These are phyloP conservation scores for Coniferiporia sulphurascens DNA, from an alignment of 1,284 basidiomycete genomes.

Conservation along the genomic window DNA sequence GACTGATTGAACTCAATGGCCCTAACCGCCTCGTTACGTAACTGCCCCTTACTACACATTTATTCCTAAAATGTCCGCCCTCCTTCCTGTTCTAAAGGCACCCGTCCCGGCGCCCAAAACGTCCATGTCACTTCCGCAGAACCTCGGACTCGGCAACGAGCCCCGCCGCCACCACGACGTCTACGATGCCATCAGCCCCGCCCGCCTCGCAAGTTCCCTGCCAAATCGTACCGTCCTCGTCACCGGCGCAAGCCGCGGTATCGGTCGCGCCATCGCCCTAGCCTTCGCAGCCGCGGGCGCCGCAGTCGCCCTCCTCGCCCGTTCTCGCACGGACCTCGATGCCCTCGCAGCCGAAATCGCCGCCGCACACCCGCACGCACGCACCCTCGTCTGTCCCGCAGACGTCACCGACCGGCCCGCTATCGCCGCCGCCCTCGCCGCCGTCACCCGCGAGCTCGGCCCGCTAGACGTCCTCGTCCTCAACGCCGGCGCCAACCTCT, in stretches of 20 bases:
- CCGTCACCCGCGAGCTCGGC: neutral
- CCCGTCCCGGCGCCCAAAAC: too few relatives aligned
- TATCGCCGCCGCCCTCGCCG: neutral
- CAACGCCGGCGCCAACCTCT: neutral
- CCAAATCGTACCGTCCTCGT: neutral
- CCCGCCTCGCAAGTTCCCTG: neutral
- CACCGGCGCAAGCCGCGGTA: constrained; percentile 8
- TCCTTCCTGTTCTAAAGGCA: neutral
- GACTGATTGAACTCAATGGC: constrained; percentile 17
- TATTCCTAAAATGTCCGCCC: neutral
- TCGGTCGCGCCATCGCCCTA: constrained; percentile 5
- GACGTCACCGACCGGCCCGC: constrained; percentile 1
- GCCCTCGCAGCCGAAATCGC: constrained; percentile 1
- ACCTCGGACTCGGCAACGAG: neutral
- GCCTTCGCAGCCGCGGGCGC: constrained; percentile 3
- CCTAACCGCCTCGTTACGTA: neutral
- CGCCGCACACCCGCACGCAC: neutral
- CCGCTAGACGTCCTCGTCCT: constrained; percentile 1
- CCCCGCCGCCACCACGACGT: neutral
- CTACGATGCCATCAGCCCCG: constrained; percentile 6
- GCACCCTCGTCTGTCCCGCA: constrained; percentile 2
- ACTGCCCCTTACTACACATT: too few relatives aligned
- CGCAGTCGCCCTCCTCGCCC: constrained; percentile 4
- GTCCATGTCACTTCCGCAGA: too few relatives aligned
- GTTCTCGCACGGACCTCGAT: neutral